These are phyloP conservation scores for Picochlorum sp. DNA, from an alignment of 139 green algal species.

Conservation along the genomic window DNA sequence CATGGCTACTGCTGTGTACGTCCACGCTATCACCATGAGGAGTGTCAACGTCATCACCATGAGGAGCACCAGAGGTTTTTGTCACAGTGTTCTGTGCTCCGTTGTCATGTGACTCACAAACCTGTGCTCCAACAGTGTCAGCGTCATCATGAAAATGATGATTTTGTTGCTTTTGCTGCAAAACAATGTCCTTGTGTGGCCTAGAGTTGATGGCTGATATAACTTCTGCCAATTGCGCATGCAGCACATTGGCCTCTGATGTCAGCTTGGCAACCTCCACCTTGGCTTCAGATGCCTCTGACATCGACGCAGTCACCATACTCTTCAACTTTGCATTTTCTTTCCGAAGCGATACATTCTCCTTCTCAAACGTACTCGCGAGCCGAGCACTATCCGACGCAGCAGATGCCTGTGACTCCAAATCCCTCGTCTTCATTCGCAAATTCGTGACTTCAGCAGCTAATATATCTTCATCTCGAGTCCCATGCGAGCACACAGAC, in stretches of 20 bases:
- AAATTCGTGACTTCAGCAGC: constrained; percentile 4
- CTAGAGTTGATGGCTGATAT: not conserved
- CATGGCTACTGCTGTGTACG: too few species aligned
- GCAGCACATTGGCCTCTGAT: constrained; percentile 4
- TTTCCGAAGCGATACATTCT: not conserved
- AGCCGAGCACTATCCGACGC: not conserved
- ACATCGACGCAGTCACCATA: not conserved
- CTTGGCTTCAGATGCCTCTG: not conserved
- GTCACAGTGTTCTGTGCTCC: too few species aligned
- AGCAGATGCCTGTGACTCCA: not conserved
- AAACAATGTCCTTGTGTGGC: not conserved
- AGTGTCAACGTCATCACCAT: too few species aligned
- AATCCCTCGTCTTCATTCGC: not conserved
- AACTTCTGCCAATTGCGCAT: constrained; percentile 10
- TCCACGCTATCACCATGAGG: too few species aligned
- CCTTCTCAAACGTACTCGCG: not conserved
- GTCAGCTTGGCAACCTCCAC: not conserved
- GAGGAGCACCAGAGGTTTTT: too few species aligned
- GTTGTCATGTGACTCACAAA: too few species aligned
- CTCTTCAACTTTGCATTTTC: not conserved
- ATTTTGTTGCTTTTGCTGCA: too few species aligned
- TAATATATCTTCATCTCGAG: constrained; percentile 3
- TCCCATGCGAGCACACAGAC: not conserved
- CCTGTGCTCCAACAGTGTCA: too few species aligned
- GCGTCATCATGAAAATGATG: too few species aligned